Evolutionary conservation across 495 filamentous ascomycete species (phyloP), one percentile per base, ranked within the genome.

Genomic region (Penicillium diatomitis): DNA sequence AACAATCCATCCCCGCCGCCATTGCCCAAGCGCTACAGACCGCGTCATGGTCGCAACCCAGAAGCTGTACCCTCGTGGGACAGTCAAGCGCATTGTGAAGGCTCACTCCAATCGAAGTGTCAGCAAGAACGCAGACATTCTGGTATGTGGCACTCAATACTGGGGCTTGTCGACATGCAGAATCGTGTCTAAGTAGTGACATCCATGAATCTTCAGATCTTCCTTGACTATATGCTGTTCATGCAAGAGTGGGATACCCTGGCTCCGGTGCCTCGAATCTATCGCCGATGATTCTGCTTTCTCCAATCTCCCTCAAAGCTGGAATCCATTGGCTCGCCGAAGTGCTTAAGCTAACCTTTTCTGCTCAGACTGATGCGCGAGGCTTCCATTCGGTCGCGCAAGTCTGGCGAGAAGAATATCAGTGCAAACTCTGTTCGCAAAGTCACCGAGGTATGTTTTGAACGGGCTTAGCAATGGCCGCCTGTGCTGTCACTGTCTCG

Each of bases 141-240:
- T 91, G 73, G 88, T 95, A 76, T 55, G 78, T 50, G 4, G 11
- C 4, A 5, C 8, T 3, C 38, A 46, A 41, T n/a, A 32, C 41
- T 20, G 20, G 20, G 20, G 20, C 20, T 20, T 20, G 20, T 20
- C 20, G 20, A 20, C 20, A 20, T 20, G 20, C 20, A 20, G 20
- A 20, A 20, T 20, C 20, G 20, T 20, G 20, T 20, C 20, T 20
- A 20, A 20, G 20, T 20, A 20, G 20, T 20, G 20, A 20, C 20
- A 20, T 41, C 30, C 28, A 11, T 28, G 28, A 43, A 46, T 48
- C 55, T 45, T 48, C 39, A 92, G 88, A 84, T 92, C 27, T 94
- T 89, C 60, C 74, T 96, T 33, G 86, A 96, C 58, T 95, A 95
- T 60, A 83, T 86, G 60, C 75, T 95, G 6, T 96, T 96, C 57